phyloP scores from a whole-genome alignment of 164 flowering plant species.

The Aristolochia californica region DNA sequence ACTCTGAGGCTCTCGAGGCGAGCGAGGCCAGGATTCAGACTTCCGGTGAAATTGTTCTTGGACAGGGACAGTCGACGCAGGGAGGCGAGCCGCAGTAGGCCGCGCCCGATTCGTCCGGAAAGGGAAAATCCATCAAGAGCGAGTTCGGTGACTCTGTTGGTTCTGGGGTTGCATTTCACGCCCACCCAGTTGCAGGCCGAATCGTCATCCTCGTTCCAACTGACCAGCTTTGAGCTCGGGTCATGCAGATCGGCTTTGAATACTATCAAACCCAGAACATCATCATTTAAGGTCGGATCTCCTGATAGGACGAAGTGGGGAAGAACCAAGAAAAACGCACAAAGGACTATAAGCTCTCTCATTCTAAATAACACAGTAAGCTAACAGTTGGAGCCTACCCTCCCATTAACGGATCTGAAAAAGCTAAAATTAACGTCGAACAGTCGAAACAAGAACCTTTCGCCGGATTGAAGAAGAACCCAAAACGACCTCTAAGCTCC shows the following conservation, averaged over 20 bases:
- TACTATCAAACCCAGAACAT: conserved; percentile 77
- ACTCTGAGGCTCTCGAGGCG: conserved; percentile 33
- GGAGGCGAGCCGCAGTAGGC: conserved; percentile 53
- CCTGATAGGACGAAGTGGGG: conserved; percentile 23
- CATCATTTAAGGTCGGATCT: conserved; percentile 61
- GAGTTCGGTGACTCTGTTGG: conserved; percentile 65
- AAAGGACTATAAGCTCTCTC: conserved; percentile 4
- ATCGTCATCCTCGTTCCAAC: conserved; percentile 83
- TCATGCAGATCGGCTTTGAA: conserved; percentile 77
- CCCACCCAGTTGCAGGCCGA: conserved; percentile 75
- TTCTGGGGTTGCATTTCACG: conserved; percentile 59
- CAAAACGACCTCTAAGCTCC: no score
- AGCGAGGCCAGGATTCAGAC: conserved; percentile 38
- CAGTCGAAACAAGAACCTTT: no score
- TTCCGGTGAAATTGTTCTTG: conserved; percentile 66
- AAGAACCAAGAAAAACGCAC: conserved; percentile 7
- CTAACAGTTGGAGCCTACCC: neutral
- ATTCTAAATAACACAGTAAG: conserved; percentile 7
- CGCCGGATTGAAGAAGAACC: no score
- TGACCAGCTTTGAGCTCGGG: conserved; percentile 43
- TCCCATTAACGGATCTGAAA: conserved; percentile 6
- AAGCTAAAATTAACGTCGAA: no score
- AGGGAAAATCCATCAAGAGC: conserved; percentile 65
- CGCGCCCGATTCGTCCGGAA: conserved; percentile 65
- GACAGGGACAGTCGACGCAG: conserved; percentile 56